Percentiles rank a stretch among this genome's conserved stretches.
Evolutionary conservation across 306 rosid genomes (phyloP).

Genomic region (Dicorynia guianensis): DNA sequence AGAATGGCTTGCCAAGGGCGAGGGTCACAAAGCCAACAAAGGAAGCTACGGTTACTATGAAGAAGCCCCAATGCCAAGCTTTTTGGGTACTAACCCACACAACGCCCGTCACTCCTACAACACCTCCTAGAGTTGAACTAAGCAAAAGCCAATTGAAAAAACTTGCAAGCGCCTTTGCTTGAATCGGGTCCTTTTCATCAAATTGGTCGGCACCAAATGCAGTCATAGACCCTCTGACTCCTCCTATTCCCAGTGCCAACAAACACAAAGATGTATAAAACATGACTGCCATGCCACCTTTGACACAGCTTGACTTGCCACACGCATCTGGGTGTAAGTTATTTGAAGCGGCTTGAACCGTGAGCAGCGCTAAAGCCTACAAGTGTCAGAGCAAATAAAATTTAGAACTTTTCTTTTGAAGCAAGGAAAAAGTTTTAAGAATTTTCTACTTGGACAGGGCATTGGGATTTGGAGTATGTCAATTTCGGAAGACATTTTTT

Average conservation of each 20-base stretch:
- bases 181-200: conserved; percentile 57
- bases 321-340: conserved; percentile 58
- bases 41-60: conserved; percentile 59
- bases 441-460: conserved; percentile 14
- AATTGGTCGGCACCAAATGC: conserved; percentile 88
- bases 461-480: conserved; percentile 19
- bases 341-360: conserved; percentile 63
- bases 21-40: conserved; percentile 61
- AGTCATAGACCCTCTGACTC: conserved; percentile 77
- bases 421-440: not conserved
- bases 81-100: conserved; percentile 66
- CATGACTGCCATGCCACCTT: conserved; percentile 58
- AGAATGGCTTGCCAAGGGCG: conserved; percentile 78
- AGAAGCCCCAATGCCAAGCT: conserved; percentile 81
- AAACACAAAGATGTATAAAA: conserved; percentile 64
- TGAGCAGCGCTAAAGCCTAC: conserved; percentile 65
- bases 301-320: conserved; percentile 58
- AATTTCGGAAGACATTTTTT: not conserved
- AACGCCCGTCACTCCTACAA: conserved; percentile 66
- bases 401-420: not conserved
- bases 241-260: conserved; percentile 76
- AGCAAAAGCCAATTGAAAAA: conserved; percentile 73
- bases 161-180: conserved; percentile 70
- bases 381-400: conserved; percentile 3
- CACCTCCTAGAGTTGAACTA: conserved; percentile 70